phyloP scores from a whole-genome alignment of 2,329 filamentous ascomycete species.

The Botrytis tulipae region DNA sequence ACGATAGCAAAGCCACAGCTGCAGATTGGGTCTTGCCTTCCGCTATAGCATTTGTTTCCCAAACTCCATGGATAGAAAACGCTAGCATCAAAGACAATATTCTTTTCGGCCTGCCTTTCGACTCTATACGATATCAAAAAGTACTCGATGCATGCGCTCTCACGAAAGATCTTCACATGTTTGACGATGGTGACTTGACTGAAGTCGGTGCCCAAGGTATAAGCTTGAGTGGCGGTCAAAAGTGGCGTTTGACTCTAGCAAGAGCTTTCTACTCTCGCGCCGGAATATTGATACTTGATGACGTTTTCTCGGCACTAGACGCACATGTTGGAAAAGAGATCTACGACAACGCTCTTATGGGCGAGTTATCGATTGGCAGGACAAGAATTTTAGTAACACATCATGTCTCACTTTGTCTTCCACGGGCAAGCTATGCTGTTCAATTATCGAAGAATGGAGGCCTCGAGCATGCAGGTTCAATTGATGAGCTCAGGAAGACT shows the following conservation, averaged over 20 bases:
- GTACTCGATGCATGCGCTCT: slow-evolving; percentile 71
- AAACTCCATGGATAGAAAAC: slow-evolving; percentile 83
- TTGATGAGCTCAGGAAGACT: slow-evolving; percentile 58
- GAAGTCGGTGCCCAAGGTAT: slow-evolving; percentile 81
- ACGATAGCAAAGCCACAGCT: slow-evolving; percentile 57
- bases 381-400: slow-evolving; percentile 79
- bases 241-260: slow-evolving; percentile 76
- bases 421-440: slow-evolving; percentile 69
- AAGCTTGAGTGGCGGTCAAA: slow-evolving; percentile 77
- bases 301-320: slow-evolving; percentile 77
- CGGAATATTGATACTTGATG: slow-evolving; percentile 72
- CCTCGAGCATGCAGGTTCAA: slow-evolving; percentile 57
- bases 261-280: slow-evolving; percentile 75
- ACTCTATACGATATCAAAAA: slow-evolving; percentile 63
- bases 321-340: slow-evolving; percentile 76
- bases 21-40: slow-evolving; percentile 64
- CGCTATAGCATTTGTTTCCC: slow-evolving; percentile 69
- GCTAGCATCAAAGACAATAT: slow-evolving; percentile 75
- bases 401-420: slow-evolving; percentile 67
- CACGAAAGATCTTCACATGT: slow-evolving; percentile 69
- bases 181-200: slow-evolving; percentile 72
- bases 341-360: slow-evolving; percentile 70
- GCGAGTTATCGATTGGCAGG: slow-evolving; percentile 63
- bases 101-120: slow-evolving; percentile 67
- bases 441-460: slow-evolving; percentile 66